Percentiles rank a stretch among this genome's conserved stretches.
These are phyloP conservation scores for Hygrophorus pudorinus DNA, from an alignment of 768 basidiomycete species.

Conservation along the genomic window DNA sequence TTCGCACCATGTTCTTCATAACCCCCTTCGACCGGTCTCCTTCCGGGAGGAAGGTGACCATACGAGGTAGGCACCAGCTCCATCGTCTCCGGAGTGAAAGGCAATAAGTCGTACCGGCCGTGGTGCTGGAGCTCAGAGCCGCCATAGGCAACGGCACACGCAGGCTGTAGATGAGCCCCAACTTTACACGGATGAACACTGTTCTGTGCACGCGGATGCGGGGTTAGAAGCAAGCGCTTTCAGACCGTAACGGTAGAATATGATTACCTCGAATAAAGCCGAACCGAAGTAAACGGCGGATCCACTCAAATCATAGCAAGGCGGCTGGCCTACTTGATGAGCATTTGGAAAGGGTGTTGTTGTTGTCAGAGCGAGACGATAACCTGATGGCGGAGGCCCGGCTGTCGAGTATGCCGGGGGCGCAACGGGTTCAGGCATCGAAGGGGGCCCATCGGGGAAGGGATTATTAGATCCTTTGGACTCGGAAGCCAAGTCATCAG, in stretches of 20 bases:
- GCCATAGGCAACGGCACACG: slow-evolving; percentile 51
- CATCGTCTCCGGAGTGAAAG: slow-evolving; percentile 59
- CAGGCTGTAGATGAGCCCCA: slow-evolving; percentile 41
- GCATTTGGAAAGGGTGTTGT: slow-evolving; percentile 33
- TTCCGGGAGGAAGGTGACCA: slow-evolving; percentile 49
- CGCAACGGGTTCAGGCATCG: neutral
- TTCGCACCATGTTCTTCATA: slow-evolving; percentile 60
- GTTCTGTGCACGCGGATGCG: slow-evolving; percentile 9
- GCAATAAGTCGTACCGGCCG: slow-evolving; percentile 68
- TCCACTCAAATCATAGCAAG: slow-evolving; percentile 48
- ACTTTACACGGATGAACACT: slow-evolving; percentile 84
- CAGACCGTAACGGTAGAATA: too few species aligned
- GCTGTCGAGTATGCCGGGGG: slow-evolving; percentile 12
- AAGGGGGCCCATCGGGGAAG: too few species aligned
- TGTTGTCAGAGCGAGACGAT: slow-evolving; percentile 46
- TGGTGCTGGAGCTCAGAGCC: slow-evolving; percentile 49
- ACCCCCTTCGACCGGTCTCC: slow-evolving; percentile 59
- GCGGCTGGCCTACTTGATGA: slow-evolving; percentile 35
- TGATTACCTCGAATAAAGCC: slow-evolving; percentile 39
- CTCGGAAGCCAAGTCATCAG: too few species aligned
- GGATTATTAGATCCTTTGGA: too few species aligned
- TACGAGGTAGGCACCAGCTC: slow-evolving; percentile 59
- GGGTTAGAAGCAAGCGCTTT: too few species aligned
- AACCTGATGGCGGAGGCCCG: slow-evolving; percentile 48
- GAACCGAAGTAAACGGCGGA: slow-evolving; percentile 66